Conservation (phyloP, 2,329 filamentous ascomycete genomes). For the Botrytis medusae region DNA sequence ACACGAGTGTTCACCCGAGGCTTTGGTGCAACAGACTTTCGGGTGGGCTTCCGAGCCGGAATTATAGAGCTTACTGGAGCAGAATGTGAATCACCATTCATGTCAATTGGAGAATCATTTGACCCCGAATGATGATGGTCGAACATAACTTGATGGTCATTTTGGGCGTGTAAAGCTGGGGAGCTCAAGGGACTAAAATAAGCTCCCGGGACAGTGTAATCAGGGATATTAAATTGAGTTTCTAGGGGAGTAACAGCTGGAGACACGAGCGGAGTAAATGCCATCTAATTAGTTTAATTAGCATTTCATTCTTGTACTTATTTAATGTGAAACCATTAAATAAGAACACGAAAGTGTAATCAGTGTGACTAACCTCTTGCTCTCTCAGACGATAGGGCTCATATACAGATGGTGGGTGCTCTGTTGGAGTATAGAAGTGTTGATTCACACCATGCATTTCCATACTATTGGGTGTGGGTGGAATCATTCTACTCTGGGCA, state of each 20-base stretch:
- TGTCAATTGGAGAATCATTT: constrained; percentile 39
- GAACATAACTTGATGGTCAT: constrained; percentile 47
- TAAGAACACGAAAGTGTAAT: neutral
- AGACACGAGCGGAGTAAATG: constrained; percentile 78
- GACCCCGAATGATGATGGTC: constrained; percentile 44
- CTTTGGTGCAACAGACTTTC: constrained; percentile 29
- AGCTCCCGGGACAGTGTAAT: constrained; percentile 60
- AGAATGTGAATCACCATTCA: constrained; percentile 36
- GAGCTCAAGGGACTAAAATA: constrained; percentile 85
- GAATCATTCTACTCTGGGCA: constrained; percentile 60
- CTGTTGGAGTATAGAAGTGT: constrained; percentile 59
- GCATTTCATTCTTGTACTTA: neutral
- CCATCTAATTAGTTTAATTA: constrained; percentile 52
- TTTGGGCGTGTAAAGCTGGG: constrained; percentile 74
- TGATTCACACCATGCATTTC: constrained; percentile 63
- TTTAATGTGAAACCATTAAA: neutral
- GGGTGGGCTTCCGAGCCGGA: constrained; percentile 30
- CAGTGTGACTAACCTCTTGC: constrained; percentile 56
- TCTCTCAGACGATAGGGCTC: constrained; percentile 65
- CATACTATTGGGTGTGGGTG: constrained; percentile 78
- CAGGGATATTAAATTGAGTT: constrained; percentile 58
- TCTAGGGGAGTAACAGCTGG: constrained; percentile 83
- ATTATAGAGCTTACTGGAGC: constrained; percentile 30
- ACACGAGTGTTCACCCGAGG: constrained; percentile 36
- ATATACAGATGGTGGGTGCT: constrained; percentile 57